Evolutionary conservation across 805 yeast genomes (phyloP).

Genomic region (Cephaloascus albidus): DNA sequence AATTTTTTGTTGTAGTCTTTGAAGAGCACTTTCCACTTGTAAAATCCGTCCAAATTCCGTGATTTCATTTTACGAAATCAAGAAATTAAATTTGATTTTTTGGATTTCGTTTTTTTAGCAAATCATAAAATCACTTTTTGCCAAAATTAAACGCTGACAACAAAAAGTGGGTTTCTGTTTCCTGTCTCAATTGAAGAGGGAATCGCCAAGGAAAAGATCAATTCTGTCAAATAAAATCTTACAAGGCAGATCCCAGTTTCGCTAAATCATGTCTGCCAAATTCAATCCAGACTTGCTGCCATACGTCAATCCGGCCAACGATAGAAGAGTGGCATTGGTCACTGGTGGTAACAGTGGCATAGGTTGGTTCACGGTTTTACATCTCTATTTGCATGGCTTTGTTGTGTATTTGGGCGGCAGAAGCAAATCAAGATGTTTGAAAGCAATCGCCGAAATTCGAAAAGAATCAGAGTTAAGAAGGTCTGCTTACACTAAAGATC

Average conservation of each 20-base stretch:
- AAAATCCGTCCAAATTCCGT: too few relatives aligned
- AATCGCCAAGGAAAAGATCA: not conserved
- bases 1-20: too few relatives aligned
- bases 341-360: slow-evolving; percentile 81
- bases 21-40: too few relatives aligned
- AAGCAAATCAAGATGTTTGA: slow-evolving; percentile 41
- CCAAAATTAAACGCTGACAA: too few relatives aligned
- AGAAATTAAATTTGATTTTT: too few relatives aligned
- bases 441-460: slow-evolving; percentile 46
- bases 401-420: slow-evolving; percentile 70
- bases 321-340: slow-evolving; percentile 58
- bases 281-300: slow-evolving; percentile 47
- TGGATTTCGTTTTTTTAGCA: too few relatives aligned
- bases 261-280: not conserved
- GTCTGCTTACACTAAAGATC: slow-evolving; percentile 4
- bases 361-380: slow-evolving; percentile 70
- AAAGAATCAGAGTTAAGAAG: slow-evolving; percentile 38
- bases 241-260: not conserved
- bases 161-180: not conserved
- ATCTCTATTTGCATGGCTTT: slow-evolving; percentile 72
- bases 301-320: slow-evolving; percentile 44
- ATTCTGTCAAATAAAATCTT: not conserved
- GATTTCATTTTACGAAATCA: too few relatives aligned
- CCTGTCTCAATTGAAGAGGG: not conserved
- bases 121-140: too few relatives aligned